phyloP scores from a whole-genome alignment of 257 asterid genomes.

The Przewalskia tangutica region DNA sequence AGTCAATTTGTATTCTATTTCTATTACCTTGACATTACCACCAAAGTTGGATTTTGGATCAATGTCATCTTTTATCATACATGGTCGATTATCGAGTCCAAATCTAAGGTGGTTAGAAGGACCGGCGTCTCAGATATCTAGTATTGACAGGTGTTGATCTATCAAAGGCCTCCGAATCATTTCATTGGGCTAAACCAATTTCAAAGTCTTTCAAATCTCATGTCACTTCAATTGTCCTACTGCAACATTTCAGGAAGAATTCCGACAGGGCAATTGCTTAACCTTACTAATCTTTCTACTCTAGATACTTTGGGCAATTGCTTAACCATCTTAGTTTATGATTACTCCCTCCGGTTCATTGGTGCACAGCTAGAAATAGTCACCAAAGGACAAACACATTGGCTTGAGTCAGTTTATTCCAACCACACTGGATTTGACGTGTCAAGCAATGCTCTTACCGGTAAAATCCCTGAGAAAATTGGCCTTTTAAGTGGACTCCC shows the following conservation, averaged over 20 bases:
- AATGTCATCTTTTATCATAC: not conserved
- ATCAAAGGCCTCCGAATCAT: not conserved
- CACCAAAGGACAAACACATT: not conserved
- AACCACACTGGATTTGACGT: not conserved
- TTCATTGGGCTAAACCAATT: conserved; percentile 8
- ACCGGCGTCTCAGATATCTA: not conserved
- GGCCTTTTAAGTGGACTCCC: not conserved
- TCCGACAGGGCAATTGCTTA: not conserved
- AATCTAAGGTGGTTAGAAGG: conserved; percentile 11
- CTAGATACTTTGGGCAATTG: not conserved
- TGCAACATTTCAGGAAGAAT: conserved; percentile 7
- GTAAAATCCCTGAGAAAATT: not conserved
- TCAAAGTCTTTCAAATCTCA: conserved; percentile 4
- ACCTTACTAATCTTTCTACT: not conserved
- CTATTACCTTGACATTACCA: not conserved
- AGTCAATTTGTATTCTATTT: not conserved
- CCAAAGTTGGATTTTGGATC: not conserved
- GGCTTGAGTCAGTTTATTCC: conserved; percentile 1
- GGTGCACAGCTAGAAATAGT: not conserved
- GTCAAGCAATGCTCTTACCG: not conserved
- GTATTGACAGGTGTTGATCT: conserved; percentile 8
- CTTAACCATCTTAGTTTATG: not conserved
- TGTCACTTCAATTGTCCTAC: not conserved
- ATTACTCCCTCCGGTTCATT: not conserved
- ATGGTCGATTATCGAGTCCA: not conserved